phyloP scores from a whole-genome alignment of 108 stramenopile genomes.

The Skeletonema costatum region DNA sequence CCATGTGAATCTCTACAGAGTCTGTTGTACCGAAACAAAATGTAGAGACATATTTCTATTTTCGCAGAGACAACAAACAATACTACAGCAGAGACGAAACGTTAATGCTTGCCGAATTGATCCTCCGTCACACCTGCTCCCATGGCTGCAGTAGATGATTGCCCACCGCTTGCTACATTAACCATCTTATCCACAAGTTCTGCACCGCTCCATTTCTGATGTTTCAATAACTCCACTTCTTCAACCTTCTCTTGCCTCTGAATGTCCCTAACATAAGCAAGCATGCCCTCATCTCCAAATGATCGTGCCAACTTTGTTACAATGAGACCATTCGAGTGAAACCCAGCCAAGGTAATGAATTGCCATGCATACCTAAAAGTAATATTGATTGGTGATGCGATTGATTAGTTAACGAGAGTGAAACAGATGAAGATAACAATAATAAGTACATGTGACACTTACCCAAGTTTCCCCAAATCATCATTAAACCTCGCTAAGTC shows the following conservation, averaged over 20 bases:
- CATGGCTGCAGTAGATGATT: slow-evolving; percentile 92
- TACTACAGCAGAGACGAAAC: neutral
- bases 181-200: slow-evolving; percentile 94
- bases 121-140: slow-evolving; percentile 90
- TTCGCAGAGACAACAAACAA: no score
- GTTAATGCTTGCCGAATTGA: slow-evolving; percentile 69
- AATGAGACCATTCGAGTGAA: slow-evolving; percentile 93
- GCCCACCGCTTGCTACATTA: slow-evolving; percentile 89
- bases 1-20: no score
- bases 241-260: slow-evolving; percentile 89
- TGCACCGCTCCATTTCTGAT: slow-evolving; percentile 96
- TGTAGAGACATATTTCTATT: no score
- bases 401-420: neutral
- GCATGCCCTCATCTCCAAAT: slow-evolving; percentile 89
- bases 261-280: slow-evolving; percentile 93
- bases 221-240: slow-evolving; percentile 89
- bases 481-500: slow-evolving; percentile 88
- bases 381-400: neutral
- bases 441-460: slow-evolving; percentile 79
- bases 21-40: no score
- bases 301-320: slow-evolving; percentile 84
- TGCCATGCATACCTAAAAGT: slow-evolving; percentile 80
- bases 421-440: neutral
- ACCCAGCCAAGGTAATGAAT: slow-evolving; percentile 96
- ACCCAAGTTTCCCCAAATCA: slow-evolving; percentile 89